Base-by-base conservation (phyloP, 176 grass and related monocot genomes). In the Rhynchospora pubera region DNA sequence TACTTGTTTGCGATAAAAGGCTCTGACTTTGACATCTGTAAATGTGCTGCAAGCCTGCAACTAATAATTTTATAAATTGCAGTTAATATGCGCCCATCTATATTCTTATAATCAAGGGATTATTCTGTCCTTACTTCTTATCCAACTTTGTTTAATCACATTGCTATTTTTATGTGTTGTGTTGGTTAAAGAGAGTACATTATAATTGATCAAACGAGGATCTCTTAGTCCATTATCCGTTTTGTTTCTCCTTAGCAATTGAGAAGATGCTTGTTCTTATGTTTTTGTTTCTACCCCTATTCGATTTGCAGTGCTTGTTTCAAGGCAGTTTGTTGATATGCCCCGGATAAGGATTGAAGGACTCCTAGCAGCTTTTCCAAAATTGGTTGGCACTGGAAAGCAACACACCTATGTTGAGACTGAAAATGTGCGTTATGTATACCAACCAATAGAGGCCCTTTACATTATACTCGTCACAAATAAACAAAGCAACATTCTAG, bases 351-450 rank as follows among this genome's bases (percentile, higher is more conserved):
- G 94, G 76, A 97, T 93, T 13, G 94, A 93, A 79, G 94, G 94
- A 58, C 61, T 97, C 58, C 89, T 97, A 65, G 91, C 91, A 77
- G 94, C 94, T 73, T 97, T 97, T 84, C 89, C 91, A 13, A 97
- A 97, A 61, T 78, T 97, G 87, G 89, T 97, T 51, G 94, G 91
- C 72, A 93, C 82, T 64, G 91, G 89, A 90, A 97, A 93, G 76
- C 94, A 97, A 60, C 94, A 97, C 82, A 94, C 93, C 32, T 93
- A 92, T 85, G 84, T 96, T 78, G 93, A 93, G 82, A 89, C 90
- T 70, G 90, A 96, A 85, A 92, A 91, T 87, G 94, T 93, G 43
- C 89, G 94, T 58, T 97, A 97, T 85, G 86, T 97, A n/a, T 97
- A 93, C 84, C 94, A 93, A 83, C 89, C 91, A 62, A 97, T 97